phyloP scores from a whole-genome alignment of 1,284 basidiomycete species.

The Kalmanozyma brasiliensis region DNA sequence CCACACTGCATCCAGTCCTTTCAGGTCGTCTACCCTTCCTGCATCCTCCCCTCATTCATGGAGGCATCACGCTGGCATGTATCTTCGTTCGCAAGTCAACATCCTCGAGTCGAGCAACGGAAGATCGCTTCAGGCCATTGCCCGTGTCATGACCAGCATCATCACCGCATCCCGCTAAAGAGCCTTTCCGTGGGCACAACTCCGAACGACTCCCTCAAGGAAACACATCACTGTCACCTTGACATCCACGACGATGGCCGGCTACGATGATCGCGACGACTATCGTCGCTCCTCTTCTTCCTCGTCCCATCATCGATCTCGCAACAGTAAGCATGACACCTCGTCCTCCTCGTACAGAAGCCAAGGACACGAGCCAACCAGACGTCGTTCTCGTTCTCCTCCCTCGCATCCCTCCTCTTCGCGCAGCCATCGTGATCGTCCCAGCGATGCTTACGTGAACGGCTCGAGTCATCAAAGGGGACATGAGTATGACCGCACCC shows the following conservation, averaged over 20 bases:
- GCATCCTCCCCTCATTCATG: too few relatives aligned
- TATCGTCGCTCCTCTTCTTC: conserved; percentile 19
- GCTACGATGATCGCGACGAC: conserved; percentile 37
- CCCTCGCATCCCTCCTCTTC: conserved; percentile 39
- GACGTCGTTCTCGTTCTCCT: conserved; percentile 56
- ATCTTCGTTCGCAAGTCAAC: too few relatives aligned
- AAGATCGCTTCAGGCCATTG: too few relatives aligned
- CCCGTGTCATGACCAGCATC: neutral
- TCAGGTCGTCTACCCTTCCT: too few relatives aligned
- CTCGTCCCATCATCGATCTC: conserved; percentile 30
- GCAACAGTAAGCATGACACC: conserved; percentile 55
- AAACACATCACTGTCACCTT: too few relatives aligned
- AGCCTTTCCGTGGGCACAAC: too few relatives aligned
- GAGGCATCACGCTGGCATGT: too few relatives aligned
- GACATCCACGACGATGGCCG: conserved; percentile 10
- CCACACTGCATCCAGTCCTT: too few relatives aligned
- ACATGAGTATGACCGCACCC: conserved; percentile 14
- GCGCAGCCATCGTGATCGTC: conserved; percentile 31
- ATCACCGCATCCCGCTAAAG: too few relatives aligned
- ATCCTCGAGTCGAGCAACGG: too few relatives aligned
- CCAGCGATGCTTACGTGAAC: conserved; percentile 12
- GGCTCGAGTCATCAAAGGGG: conserved; percentile 8
- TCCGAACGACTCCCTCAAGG: too few relatives aligned
- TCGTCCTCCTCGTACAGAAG: conserved; percentile 35
- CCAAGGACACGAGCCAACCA: conserved; percentile 45